phyloP scores from a whole-genome alignment of 345 rosid genomes.

The Hypericum perforatum region DNA sequence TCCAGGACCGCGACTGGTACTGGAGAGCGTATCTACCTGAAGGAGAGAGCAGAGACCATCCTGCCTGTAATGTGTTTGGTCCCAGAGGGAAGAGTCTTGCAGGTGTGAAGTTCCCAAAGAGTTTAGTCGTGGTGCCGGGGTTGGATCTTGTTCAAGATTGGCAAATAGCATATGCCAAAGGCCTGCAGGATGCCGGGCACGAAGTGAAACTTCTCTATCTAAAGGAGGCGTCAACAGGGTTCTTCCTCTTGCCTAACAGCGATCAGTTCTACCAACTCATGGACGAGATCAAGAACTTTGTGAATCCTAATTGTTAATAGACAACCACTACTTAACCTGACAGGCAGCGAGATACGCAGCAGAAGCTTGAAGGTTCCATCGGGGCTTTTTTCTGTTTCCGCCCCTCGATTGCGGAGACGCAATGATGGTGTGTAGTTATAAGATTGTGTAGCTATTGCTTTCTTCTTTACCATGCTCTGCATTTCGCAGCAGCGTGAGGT shows the following conservation, averaged over 20 bases:
- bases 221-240: constrained; percentile 79
- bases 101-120: constrained; percentile 59
- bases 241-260: constrained; percentile 48
- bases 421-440: constrained; percentile 1
- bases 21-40: constrained; percentile 87
- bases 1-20: constrained; percentile 89
- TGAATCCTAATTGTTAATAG: constrained; percentile 11
- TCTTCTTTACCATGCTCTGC: background rate
- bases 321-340: background rate
- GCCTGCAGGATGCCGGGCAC: constrained; percentile 44
- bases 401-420: no score
- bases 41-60: constrained; percentile 87
- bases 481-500: background rate
- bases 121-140: constrained; percentile 86
- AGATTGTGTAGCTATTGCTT: background rate
- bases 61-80: constrained; percentile 90
- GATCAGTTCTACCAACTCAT: constrained; percentile 22
- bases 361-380: background rate
- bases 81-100: constrained; percentile 46
- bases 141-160: constrained; percentile 89
- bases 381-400: background rate
- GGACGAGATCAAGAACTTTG: constrained; percentile 23
- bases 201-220: constrained; percentile 65
- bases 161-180: constrained; percentile 80
- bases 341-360: background rate